Evolutionary conservation across 805 yeast genomes (phyloP), one percentile per base, ranked within the genome.

Genomic region (Candida suzukii): DNA sequence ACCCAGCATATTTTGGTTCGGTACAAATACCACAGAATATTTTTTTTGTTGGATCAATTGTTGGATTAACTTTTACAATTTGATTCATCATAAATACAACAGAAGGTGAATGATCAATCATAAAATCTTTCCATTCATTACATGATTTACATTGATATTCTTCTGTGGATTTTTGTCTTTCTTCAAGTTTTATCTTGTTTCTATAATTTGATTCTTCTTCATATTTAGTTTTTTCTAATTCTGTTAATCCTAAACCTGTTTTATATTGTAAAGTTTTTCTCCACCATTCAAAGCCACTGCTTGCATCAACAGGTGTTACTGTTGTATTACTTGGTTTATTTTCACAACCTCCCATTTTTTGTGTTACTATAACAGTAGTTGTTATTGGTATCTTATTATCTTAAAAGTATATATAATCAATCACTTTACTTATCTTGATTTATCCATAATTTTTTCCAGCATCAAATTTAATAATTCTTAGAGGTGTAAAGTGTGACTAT

Each of bases 31-130:
- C 93, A 60, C 99, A 93, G 14, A 76, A 68, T 40, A 91, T 78
- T 50, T 81, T 79, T 3, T 18, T 19, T 22, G 58, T 52, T 14
- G 65, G 61, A 16, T 70, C 69, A 11, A 77, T 80, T n/a, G 75
- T 47, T 10, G 60, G 58, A 21, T 73, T 76, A 19, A 83, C 65
- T 51, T 84, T 81, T 32, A 73, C 71, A 37, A 93, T 80, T 57
- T 90, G 88, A 41, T 88, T 88, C 51, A 79, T 67, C 95, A 93
- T 82, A 60, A 91, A 93, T 26, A 76, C 68, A 28, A 91, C 95
- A 4, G 84, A 78, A 3, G 99, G 99, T 1, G 93, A 83, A 54
- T 78, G 83, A 24, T 69, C 64, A 46, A 93, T 54, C 61, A 87
- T 78, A 88, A 95, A 90, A 51, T 85, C 85, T 48, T 86, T 69